Percentiles rank a stretch among this genome's conserved stretches.
phyloP scores from a whole-genome alignment of 164 flowering plant genomes.

The grape (Vitis vinifera) region DNA sequence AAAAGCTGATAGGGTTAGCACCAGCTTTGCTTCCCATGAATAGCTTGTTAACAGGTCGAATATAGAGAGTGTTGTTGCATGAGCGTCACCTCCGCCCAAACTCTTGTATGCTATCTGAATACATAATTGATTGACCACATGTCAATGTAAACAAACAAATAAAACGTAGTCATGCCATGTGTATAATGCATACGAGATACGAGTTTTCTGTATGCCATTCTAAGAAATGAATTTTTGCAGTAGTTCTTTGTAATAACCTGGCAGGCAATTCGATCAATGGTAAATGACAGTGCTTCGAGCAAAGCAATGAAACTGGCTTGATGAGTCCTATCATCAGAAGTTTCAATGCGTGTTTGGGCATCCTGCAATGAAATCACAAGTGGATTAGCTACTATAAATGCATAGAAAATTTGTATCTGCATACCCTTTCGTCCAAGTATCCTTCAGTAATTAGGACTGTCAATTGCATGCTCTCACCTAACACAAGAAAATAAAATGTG shows the following conservation, averaged over 20 bases:
- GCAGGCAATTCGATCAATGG: constrained; percentile 27
- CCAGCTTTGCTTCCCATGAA: constrained; percentile 38
- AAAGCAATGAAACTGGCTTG: constrained; percentile 13
- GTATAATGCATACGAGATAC: too few species aligned
- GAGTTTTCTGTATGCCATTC: too few species aligned
- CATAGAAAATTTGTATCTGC: too few species aligned
- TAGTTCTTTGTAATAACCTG: constrained; percentile 14
- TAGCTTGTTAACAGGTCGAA: constrained; percentile 19
- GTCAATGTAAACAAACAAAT: too few species aligned
- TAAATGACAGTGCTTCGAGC: constrained; percentile 14
- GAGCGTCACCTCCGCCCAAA: constrained; percentile 23
- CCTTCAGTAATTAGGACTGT: too few species aligned
- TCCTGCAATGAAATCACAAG: neutral
- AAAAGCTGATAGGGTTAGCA: constrained; percentile 35
- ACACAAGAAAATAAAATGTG: too few species aligned
- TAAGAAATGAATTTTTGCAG: neutral
- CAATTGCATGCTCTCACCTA: too few species aligned
- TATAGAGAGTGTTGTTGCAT: constrained; percentile 20
- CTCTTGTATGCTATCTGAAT: constrained; percentile 26
- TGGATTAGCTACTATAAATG: neutral
- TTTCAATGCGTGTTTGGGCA: neutral
- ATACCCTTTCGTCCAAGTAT: too few species aligned
- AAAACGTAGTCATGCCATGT: too few species aligned
- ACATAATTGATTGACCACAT: neutral
- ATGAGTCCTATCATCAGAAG: constrained; percentile 11